Base-by-base conservation (phyloP, 2,329 filamentous ascomycete species). In the Nigrospora osmanthi region DNA sequence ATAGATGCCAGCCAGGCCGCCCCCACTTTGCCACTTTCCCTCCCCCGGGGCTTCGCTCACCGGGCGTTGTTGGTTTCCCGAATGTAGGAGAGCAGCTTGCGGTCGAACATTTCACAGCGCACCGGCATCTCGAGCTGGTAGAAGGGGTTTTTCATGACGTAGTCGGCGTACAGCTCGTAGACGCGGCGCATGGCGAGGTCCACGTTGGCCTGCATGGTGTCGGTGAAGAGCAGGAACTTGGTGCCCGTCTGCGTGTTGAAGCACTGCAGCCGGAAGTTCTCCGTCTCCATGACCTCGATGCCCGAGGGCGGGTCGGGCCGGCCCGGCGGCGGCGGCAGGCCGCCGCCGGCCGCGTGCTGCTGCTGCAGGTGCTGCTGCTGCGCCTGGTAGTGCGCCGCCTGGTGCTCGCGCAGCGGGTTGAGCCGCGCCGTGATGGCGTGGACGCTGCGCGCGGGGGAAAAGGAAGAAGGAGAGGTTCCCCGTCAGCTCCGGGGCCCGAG, bases 121-220 rank as follows among this genome's bases (percentile, higher is more conserved):
- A 98, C 81, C 7, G 93, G 93, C 90, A 97, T 98, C 70, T 98
- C 93, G 46, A 95, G 75, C 60, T 93, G 90, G 69, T 97, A 97
- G 62, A 98, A 98, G 1, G 93, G 93, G 65, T 98, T 98, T 75
- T 97, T 98, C 89, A 96, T 97, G 55, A 98, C 93, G 63, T 88
- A 97, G 66, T 98, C 93, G 42, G 88, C 80, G 70, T 97, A 98
- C 43, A 97, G 70, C 64, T 97, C 93, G 64, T 98, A 97, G 57
- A 96, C 84, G 64, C 81, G 85, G 61, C 81, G 78, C 55, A 95
- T 83, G 38, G 91, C 85, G 12, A 80, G 75, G 57, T 97, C 93
- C 35, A 94, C 83, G 59, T 94, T 95, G 40, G 83, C 80, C 70
- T 94, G 90, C 52, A 88, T 81, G 14, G 80, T 81, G 66, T 97